phyloP scores from a whole-genome alignment of 208 protist genomes.

The Leishmania aethiopica region DNA sequence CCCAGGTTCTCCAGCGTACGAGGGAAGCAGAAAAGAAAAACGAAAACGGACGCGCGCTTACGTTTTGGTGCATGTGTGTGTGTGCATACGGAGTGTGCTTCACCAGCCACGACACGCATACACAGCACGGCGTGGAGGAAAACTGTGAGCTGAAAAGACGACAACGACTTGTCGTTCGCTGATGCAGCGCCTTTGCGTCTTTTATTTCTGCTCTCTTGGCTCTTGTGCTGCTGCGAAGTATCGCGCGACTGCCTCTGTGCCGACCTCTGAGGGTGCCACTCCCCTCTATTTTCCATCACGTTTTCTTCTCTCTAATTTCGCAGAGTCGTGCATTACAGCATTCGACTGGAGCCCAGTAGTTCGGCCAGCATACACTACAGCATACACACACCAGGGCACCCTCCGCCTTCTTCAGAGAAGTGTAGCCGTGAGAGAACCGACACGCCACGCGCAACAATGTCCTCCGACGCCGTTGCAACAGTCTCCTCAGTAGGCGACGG shows the following conservation, averaged over 20 bases:
- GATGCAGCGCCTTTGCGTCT: not conserved
- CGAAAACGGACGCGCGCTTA: not conserved
- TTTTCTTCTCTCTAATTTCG: no score
- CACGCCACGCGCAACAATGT: not conserved
- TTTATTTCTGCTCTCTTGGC: not conserved
- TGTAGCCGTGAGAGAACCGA: not conserved
- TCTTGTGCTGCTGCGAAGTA: not conserved
- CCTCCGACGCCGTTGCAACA: constrained; percentile 2
- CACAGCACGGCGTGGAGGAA: not conserved
- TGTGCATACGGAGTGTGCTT: not conserved
- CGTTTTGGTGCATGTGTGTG: not conserved
- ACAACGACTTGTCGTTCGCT: not conserved
- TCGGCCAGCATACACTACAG: not conserved
- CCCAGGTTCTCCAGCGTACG: not conserved
- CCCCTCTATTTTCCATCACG: not conserved
- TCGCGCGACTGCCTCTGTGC: not conserved
- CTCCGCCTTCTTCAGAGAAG: no score
- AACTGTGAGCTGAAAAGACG: not conserved
- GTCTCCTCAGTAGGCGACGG: constrained; percentile 6
- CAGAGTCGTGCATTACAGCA: not conserved
- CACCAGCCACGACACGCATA: not conserved
- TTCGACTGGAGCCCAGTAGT: not conserved
- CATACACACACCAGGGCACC: not conserved
- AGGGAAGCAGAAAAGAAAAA: not conserved
- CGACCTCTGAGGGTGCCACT: not conserved